Evolutionary conservation across 352 stramenopile genomes (phyloP).

Genomic region (Phytophthora gonapodyides): DNA sequence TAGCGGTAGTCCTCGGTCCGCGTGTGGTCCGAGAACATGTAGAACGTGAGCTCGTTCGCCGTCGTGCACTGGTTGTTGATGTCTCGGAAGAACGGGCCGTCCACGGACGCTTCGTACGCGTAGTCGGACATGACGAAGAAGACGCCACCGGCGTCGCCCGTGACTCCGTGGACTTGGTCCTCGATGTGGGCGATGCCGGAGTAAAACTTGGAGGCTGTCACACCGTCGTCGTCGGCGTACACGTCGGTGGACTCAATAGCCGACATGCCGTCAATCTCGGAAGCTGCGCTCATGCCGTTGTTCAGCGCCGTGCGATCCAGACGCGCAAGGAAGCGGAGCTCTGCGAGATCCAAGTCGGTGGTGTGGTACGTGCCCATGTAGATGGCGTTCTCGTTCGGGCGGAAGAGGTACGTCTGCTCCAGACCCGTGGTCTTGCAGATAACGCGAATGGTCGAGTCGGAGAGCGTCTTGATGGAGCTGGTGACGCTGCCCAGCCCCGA

Average conservation of each 20-base stretch:
- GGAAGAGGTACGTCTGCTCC: constrained; percentile 38
- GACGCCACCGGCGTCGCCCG: constrained; percentile 39
- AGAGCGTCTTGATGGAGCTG: constrained; percentile 37
- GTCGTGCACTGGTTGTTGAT: constrained; percentile 64
- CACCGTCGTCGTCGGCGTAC: no score
- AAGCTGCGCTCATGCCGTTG: neutral
- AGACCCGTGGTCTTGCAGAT: constrained; percentile 44
- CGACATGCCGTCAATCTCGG: constrained; percentile 43
- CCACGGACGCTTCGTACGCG: constrained; percentile 51
- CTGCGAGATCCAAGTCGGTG: constrained; percentile 32
- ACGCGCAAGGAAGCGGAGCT: constrained; percentile 55
- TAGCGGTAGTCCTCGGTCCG: constrained; percentile 59
- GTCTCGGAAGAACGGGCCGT: constrained; percentile 56
- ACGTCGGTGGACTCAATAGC: constrained; percentile 39
- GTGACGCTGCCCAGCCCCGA: constrained; percentile 38
- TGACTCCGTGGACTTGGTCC: constrained; percentile 47
- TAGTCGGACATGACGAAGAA: constrained; percentile 58
- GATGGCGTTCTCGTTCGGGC: constrained; percentile 52
- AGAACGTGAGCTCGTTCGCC: constrained; percentile 59
- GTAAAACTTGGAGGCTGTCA: constrained; percentile 43
- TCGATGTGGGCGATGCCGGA: constrained; percentile 41
- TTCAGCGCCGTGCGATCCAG: no score
- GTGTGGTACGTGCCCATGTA: constrained; percentile 66
- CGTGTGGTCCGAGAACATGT: constrained; percentile 69
- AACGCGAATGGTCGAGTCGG: constrained; percentile 43